These are phyloP conservation scores for Antitrichia curtipendula DNA, from an alignment of 225 moss, liverwort and hornwort genomes.

Conservation along the genomic window DNA sequence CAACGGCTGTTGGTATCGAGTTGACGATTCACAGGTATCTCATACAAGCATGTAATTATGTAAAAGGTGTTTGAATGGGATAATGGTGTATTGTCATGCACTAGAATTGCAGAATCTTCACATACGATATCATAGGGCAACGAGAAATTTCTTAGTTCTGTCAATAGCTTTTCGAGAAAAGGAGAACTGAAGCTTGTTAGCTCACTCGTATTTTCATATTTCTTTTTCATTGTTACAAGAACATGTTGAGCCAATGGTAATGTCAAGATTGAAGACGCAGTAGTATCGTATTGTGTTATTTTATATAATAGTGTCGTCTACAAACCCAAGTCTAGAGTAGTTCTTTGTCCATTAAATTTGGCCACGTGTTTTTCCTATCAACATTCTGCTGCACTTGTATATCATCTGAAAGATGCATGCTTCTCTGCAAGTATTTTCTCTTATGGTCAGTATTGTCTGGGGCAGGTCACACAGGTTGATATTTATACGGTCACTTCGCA, in stretches of 20 bases:
- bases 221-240: not conserved
- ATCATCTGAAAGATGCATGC: not conserved
- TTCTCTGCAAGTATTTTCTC: not conserved
- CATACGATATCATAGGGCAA: not conserved
- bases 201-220: not conserved
- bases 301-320: not conserved
- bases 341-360: not conserved
- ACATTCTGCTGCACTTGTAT: not conserved
- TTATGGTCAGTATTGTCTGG: not conserved
- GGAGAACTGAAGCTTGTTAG: not conserved
- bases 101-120: not conserved
- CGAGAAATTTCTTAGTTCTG: not conserved
- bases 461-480: conserved; percentile 80
- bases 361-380: not conserved
- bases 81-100: not conserved
- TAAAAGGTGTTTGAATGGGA: not conserved
- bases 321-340: not conserved
- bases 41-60: not conserved
- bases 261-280: not conserved
- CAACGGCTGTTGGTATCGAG: conserved; percentile 73
- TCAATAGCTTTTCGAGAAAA: not conserved
- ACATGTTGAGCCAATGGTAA: not conserved
- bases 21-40: conserved; percentile 79
- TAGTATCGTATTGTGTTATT: not conserved
- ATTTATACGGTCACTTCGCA: conserved; percentile 65